Evolutionary conservation across 805 yeast genomes (phyloP).

Genomic region (Saturnispora quitensis): DNA sequence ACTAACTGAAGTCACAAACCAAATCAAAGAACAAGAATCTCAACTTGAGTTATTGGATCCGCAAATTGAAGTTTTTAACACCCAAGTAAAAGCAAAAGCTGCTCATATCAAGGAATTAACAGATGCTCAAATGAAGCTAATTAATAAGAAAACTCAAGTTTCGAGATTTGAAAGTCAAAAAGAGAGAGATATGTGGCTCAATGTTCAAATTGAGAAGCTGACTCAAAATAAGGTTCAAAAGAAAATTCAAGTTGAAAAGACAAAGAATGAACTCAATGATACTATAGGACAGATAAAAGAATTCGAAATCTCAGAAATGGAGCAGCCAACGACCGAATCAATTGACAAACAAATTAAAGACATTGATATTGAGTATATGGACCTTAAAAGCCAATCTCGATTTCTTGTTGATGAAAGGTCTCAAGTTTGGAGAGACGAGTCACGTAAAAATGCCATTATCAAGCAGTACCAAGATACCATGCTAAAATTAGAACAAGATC

Average conservation of each 20-base stretch:
- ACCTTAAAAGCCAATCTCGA: constrained; percentile 33
- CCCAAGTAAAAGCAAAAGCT: constrained; percentile 16
- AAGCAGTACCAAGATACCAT: constrained; percentile 44
- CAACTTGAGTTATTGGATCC: constrained; percentile 24
- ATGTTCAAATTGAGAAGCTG: constrained; percentile 35
- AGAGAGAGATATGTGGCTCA: constrained; percentile 65
- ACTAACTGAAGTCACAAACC: neutral
- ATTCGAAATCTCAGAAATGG: neutral
- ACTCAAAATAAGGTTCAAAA: constrained; percentile 13
- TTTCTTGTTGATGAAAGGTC: constrained; percentile 58
- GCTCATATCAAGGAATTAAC: constrained; percentile 29
- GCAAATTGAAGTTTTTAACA: constrained; percentile 19
- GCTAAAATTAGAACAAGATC: constrained; percentile 45
- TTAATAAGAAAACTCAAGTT: constrained; percentile 64
- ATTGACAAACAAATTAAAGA: constrained; percentile 18
- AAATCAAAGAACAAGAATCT: neutral
- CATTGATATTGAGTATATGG: constrained; percentile 18
- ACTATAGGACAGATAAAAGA: constrained; percentile 17
- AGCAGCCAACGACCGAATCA: constrained; percentile 17
- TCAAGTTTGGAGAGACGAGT: constrained; percentile 70
- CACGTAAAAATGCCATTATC: constrained; percentile 46
- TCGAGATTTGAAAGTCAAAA: constrained; percentile 44
- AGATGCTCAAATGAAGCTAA: constrained; percentile 48
- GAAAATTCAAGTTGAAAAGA: constrained; percentile 25
- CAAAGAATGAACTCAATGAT: constrained; percentile 32